These are phyloP conservation scores for Agaricus bisporus DNA, from an alignment of 768 basidiomycete species.

Conservation along the genomic window DNA sequence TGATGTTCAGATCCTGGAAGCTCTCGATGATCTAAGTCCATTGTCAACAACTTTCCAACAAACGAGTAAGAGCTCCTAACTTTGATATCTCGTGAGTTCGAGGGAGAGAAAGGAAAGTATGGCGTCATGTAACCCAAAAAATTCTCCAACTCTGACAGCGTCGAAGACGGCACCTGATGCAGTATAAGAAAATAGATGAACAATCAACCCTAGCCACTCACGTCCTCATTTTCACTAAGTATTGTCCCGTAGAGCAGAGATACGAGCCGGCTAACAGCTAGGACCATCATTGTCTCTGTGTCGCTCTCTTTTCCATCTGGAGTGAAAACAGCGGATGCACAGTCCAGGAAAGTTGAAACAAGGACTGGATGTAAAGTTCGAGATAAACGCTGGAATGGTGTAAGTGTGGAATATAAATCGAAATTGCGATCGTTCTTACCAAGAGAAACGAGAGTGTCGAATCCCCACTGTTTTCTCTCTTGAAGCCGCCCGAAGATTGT, in stretches of 20 bases:
- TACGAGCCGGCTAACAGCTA: conserved; percentile 51
- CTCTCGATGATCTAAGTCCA: conserved; percentile 52
- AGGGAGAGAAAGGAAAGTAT: conserved; percentile 75
- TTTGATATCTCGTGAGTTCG: conserved; percentile 51
- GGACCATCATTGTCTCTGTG: conserved; percentile 52
- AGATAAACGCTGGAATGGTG: conserved; percentile 50
- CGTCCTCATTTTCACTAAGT: conserved; percentile 34
- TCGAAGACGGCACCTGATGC: conserved; percentile 17
- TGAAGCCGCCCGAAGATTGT: neutral
- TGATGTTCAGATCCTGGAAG: conserved; percentile 67
- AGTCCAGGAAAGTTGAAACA: conserved; percentile 81
- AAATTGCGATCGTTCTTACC: conserved; percentile 1
- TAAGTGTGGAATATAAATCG: neutral
- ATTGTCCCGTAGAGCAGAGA: conserved; percentile 55
- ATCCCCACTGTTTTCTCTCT: neutral
- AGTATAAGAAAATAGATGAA: neutral
- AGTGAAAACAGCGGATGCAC: conserved; percentile 76
- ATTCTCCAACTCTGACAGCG: conserved; percentile 42
- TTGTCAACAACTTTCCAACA: conserved; percentile 1
- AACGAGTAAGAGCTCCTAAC: conserved; percentile 23
- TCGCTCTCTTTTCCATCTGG: conserved; percentile 55
- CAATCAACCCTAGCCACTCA: conserved; percentile 21
- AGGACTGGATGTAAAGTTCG: conserved; percentile 73
- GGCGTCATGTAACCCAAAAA: conserved; percentile 70
- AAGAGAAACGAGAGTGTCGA: conserved; percentile 1